Evolutionary conservation across 2,329 filamentous ascomycete species (phyloP), one percentile per base, ranked within the genome.

Genomic region (Microsporum audouinii): DNA sequence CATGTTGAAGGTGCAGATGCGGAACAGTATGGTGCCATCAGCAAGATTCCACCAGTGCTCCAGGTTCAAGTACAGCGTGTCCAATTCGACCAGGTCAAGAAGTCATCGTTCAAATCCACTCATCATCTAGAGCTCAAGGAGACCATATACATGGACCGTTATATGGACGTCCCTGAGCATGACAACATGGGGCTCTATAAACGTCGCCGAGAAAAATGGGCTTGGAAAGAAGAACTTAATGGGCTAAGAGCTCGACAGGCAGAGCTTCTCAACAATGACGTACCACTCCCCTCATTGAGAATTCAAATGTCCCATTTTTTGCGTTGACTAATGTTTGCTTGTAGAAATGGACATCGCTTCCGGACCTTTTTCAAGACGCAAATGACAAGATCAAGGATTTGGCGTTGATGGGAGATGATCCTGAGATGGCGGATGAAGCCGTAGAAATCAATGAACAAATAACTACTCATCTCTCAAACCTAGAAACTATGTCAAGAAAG

Each of bases 11-110:
- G 83, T n/a, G 70, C 77, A 69, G 68, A 83, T 69, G 75, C 84
- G 62, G 76, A 80, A 73, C 79, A 82, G 62, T 92, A 87, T 71
- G 85, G 85, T 5, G 86, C 88, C 0, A 88, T 95, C 64, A 83
- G 83, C 64, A 80, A 80, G n/a, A 77, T 91, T 8, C 91, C 94
- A 0, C 91, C 91, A 0, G 83, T 99, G 36, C 78, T 97, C 17
- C 91, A 96, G 68, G 85, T 99, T 51, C 88, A 91, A 65, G 89
- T 99, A 36, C 90, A 95, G 70, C 85, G 94, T 3, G 86, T 88
- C 2, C 85, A 87, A 62, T 89, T 85, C 58, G 86, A 89, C 65
- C 80, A 82, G 5, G 80, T 80, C 49, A 79, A 77, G 60, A 81
- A 80, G 61, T 77, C 77, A 27, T 80, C 83, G 1, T 82, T 79